A percentile compares a stretch with the other conserved stretches of the same genome.
Evolutionary conservation across 2,329 filamentous ascomycete genomes (phyloP).

Genomic region (Lecanicillium sp.): DNA sequence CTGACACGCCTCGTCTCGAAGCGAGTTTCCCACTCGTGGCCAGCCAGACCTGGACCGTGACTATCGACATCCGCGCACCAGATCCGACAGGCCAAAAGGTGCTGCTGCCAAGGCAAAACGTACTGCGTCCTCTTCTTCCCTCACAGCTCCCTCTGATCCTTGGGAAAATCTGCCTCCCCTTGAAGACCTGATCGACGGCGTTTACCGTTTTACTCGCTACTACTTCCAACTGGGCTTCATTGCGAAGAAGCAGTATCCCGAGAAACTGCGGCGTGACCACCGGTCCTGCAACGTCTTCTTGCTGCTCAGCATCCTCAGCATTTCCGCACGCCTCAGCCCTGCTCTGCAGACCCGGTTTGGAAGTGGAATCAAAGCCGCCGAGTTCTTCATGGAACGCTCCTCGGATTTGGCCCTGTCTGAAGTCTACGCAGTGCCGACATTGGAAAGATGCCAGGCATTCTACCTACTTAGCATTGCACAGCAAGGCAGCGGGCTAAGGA

Average conservation of each 20-base stretch:
- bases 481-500: constrained; percentile 48
- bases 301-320: constrained; percentile 48
- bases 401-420: constrained; percentile 41
- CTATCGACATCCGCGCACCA: constrained; percentile 49
- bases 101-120: constrained; percentile 31
- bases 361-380: constrained; percentile 44
- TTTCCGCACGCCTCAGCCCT: constrained; percentile 50
- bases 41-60: constrained; percentile 49
- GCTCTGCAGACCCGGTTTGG: constrained; percentile 43
- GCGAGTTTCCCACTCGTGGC: constrained; percentile 47
- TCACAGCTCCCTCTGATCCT: constrained; percentile 27
- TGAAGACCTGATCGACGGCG: constrained; percentile 44
- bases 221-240: constrained; percentile 58
- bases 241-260: constrained; percentile 44
- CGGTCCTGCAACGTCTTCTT: constrained; percentile 49
- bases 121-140: constrained; percentile 15
- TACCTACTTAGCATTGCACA: constrained; percentile 54
- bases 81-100: constrained; percentile 41
- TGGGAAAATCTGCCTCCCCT: constrained; percentile 47
- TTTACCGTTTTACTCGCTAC: constrained; percentile 46
- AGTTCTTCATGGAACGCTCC: constrained; percentile 48
- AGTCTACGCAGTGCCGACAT: constrained; percentile 45
- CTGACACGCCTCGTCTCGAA: constrained; percentile 20
- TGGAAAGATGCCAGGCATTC: constrained; percentile 53
- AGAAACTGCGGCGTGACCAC: constrained; percentile 40